phyloP scores from a whole-genome alignment of 2,329 filamentous ascomycete species.

The Phaeosphaeriaceae sp. region DNA sequence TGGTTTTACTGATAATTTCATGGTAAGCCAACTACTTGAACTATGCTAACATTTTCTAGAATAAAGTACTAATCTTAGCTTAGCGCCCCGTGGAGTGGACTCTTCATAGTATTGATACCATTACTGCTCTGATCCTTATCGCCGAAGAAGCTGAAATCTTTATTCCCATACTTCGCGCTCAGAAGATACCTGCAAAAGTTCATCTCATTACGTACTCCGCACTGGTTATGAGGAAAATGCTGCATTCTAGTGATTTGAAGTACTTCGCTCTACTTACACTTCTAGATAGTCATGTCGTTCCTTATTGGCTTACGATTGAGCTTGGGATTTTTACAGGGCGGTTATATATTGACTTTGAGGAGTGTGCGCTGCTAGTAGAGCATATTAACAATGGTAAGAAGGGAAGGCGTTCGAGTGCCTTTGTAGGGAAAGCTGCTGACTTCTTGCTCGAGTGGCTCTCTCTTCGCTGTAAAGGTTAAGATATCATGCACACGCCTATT shows the following conservation, averaged over 20 bases:
- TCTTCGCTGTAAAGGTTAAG: slow-evolving; percentile 58
- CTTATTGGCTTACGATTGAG: slow-evolving; percentile 61
- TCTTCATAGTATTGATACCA: slow-evolving; percentile 43
- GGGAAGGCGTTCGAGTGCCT: slow-evolving; percentile 3
- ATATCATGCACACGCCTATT: slow-evolving; percentile 63
- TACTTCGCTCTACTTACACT: slow-evolving; percentile 60
- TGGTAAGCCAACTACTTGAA: slow-evolving; percentile 53
- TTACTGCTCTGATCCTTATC: slow-evolving; percentile 62
- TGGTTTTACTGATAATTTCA: slow-evolving; percentile 51
- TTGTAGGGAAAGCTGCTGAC: slow-evolving; percentile 3
- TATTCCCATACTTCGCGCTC: slow-evolving; percentile 50
- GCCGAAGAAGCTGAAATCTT: slow-evolving; percentile 66
- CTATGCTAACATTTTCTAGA: slow-evolving; percentile 20
- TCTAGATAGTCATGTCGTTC: slow-evolving; percentile 47
- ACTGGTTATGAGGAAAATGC: slow-evolving; percentile 64
- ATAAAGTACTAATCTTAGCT: too few species aligned
- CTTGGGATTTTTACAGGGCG: slow-evolving; percentile 64
- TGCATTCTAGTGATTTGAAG: slow-evolving; percentile 58
- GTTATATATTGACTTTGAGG: slow-evolving; percentile 61
- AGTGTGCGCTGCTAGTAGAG: slow-evolving; percentile 36
- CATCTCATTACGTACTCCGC: slow-evolving; percentile 63
- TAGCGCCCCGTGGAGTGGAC: neutral
- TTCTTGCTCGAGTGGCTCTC: slow-evolving; percentile 61
- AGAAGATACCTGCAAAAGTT: slow-evolving; percentile 20
- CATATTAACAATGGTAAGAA: too few species aligned